Base-by-base conservation (phyloP, 2,329 filamentous ascomycete species). In the Raffaelea albimanens region DNA sequence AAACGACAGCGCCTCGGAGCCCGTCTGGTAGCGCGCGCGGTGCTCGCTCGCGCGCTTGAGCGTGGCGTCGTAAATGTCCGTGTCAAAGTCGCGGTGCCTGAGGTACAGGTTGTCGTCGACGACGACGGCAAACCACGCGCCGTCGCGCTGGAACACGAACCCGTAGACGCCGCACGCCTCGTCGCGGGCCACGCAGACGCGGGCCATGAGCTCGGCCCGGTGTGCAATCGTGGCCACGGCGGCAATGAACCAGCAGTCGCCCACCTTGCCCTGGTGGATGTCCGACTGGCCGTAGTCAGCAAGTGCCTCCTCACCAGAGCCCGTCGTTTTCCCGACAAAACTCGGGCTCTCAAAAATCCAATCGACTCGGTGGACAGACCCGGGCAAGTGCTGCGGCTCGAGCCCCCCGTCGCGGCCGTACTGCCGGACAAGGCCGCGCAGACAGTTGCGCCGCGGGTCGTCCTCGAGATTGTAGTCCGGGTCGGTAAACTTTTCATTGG, bases 201-300 rank as follows among this genome's bases (percentile, higher is more conserved):
- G 74, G 47, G 83, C 72, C 56, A 87, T 82, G 29, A 87, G 61
- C 2, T 75, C 78, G 45, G 73, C 66, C 53, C 81, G 78, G 53
- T 84, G 83, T 11, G 78, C 80, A 55, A 87, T 75, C 0, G 82
- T 83, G 19, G 79, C 80, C 16, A 87, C 63, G 1, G 81, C 82
- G 4, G 83, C 82, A 59, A 87, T 71, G 60, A 85, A 79, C 82
- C 83, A 87, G 62, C 83, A 87, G 59, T 87, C 81, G 2, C 83
- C 83, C 52, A 75, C 74, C 10, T 51, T 52, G 19, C 67, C 67
- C 48, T 71, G 68, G 53, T 66, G 66, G 51, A 70, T 65, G 34
- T 70, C 67, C 1, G 67, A 64, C 39, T 62, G 59, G 11, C 65
- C 63, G 51, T 60, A 70, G 3, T 78, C 78, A 42, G 57, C n/a